Evolutionary conservation across 495 filamentous ascomycete species (phyloP).

Genomic region (Chaetomium tenue): DNA sequence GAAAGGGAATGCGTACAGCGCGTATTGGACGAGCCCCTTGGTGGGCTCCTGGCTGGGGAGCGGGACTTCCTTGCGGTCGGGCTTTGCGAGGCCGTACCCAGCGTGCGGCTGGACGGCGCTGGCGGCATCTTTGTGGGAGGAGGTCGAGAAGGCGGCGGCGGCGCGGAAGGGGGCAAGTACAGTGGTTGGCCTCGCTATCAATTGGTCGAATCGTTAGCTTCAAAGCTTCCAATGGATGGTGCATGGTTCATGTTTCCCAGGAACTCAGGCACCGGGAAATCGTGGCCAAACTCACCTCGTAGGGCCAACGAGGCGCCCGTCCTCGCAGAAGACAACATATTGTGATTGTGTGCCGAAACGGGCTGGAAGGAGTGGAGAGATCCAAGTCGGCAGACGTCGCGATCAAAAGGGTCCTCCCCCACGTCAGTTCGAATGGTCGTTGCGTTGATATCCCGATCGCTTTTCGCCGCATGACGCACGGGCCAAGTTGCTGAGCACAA

Average conservation of each 20-base stretch:
- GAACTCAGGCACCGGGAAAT: background rate
- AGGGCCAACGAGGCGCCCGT: conserved; percentile 65
- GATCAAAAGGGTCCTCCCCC: conserved; percentile 22
- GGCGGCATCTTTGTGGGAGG: conserved; percentile 57
- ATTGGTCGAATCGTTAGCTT: conserved; percentile 15
- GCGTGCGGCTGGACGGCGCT: conserved; percentile 45
- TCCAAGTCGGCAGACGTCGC: conserved; percentile 22
- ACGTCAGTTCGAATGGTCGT: conserved; percentile 13
- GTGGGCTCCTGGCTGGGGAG: conserved; percentile 88
- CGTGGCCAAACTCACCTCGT: conserved; percentile 56
- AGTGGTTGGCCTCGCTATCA: conserved; percentile 59
- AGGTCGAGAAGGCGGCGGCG: conserved; percentile 62
- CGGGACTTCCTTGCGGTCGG: conserved; percentile 67
- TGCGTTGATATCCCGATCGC: conserved; percentile 34
- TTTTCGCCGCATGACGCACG: conserved; percentile 33
- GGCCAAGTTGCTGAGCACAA: conserved; percentile 25
- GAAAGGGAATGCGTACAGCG: conserved; percentile 63
- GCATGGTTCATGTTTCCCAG: background rate
- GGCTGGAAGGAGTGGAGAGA: conserved; percentile 31
- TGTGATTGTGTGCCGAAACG: conserved; percentile 9
- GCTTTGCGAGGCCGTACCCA: conserved; percentile 42
- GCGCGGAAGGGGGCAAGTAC: conserved; percentile 61
- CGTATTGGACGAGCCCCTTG: conserved; percentile 96
- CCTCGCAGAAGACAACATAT: conserved; percentile 64
- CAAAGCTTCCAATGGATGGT: background rate